Evolutionary conservation across 2,329 filamentous ascomycete genomes (phyloP).

Genomic region (Trichoderma endophyticum): DNA sequence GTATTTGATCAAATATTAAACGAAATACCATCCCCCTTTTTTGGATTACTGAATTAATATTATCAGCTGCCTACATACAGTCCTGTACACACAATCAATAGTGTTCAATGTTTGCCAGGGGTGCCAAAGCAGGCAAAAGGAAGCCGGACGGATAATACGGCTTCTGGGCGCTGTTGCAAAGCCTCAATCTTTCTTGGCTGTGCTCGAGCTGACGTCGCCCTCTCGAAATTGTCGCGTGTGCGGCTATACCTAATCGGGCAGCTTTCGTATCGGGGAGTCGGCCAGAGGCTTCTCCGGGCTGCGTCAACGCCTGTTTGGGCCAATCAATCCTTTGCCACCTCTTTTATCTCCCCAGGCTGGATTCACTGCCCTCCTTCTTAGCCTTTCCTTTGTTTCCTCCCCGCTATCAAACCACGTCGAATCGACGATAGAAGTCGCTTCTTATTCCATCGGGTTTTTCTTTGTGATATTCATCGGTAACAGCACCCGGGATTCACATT

Average conservation of each 20-base stretch:
- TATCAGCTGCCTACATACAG: too few relatives aligned
- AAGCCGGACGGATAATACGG: neutral
- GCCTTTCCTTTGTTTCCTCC: neutral
- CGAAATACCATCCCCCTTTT: neutral
- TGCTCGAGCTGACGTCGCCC: constrained; percentile 4
- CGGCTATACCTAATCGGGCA: neutral
- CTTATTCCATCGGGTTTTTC: neutral
- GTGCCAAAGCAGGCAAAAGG: neutral
- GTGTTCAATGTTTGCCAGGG: neutral
- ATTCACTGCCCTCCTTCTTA: neutral
- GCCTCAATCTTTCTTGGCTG: neutral
- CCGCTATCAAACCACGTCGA: neutral
- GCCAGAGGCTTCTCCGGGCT: neutral
- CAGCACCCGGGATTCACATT: neutral
- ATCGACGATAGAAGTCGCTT: neutral
- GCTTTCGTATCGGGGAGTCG: constrained; percentile 5
- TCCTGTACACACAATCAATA: neutral
- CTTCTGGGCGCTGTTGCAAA: neutral
- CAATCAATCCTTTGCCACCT: constrained; percentile 2
- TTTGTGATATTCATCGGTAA: neutral
- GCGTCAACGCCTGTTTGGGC: neutral
- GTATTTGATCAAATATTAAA: neutral
- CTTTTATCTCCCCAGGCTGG: neutral
- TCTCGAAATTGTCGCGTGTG: neutral
- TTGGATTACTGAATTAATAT: neutral